Conservation (phyloP, 331 rosid species). For the Stylosanthes scabra region DNA sequence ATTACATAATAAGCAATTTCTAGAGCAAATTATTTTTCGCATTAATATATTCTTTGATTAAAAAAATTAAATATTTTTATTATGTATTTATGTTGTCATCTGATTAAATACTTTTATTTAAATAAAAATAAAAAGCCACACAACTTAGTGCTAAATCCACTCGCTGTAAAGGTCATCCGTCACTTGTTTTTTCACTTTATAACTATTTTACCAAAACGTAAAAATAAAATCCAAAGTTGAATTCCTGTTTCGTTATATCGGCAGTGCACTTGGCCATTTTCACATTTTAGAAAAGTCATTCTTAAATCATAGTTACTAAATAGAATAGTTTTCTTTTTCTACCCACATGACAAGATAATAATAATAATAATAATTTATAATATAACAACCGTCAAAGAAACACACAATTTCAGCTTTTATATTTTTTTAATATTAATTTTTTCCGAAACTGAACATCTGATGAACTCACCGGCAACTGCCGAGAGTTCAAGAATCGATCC, state of each 20-base stretch:
- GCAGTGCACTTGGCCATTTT: slow-evolving; percentile 27
- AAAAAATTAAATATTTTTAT: too few relatives aligned
- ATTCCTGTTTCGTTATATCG: slow-evolving; percentile 1
- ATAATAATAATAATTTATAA: neutral
- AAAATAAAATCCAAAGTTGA: too few relatives aligned
- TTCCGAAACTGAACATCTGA: slow-evolving; percentile 8
- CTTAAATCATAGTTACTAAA: slow-evolving; percentile 41
- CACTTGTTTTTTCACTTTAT: too few relatives aligned
- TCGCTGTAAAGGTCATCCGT: too few relatives aligned
- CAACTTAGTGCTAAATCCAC: too few relatives aligned
- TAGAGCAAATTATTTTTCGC: too few relatives aligned
- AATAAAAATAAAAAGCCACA: too few relatives aligned
- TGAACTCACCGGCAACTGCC: slow-evolving; percentile 82
- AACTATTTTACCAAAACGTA: too few relatives aligned
- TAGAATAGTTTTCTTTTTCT: neutral
- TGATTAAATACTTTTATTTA: too few relatives aligned
- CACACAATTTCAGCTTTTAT: neutral
- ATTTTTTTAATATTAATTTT: neutral
- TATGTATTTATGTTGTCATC: too few relatives aligned
- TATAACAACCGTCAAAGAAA: neutral
- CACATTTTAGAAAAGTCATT: slow-evolving; percentile 57
- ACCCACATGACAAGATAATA: slow-evolving; percentile 12
- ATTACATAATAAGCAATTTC: too few relatives aligned
- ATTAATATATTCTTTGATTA: too few relatives aligned
- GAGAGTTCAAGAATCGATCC: slow-evolving; percentile 88